Evolutionary conservation across 2,329 filamentous ascomycete species (phyloP).

Genomic region (Cytospora chrysosperma): DNA sequence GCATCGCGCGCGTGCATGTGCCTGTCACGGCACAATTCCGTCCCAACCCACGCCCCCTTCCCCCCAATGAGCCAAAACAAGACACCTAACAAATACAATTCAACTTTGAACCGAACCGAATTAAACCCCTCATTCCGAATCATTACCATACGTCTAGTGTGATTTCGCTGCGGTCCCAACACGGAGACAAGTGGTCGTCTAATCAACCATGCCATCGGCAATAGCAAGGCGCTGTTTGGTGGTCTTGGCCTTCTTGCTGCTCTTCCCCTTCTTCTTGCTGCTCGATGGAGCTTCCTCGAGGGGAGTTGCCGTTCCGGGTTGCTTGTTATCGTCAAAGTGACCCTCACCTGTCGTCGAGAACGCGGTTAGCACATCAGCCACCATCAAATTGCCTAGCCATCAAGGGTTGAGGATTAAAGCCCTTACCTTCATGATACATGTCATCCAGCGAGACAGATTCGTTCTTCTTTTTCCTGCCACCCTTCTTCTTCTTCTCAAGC

Average conservation of each 20-base stretch:
- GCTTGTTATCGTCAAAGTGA: constrained; percentile 89
- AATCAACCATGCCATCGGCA: constrained; percentile 57
- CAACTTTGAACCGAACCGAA: background rate
- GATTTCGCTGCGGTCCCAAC: background rate
- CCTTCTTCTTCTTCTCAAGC: constrained; percentile 63
- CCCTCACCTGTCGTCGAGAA: constrained; percentile 70
- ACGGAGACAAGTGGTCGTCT: background rate
- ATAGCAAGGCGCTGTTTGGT: constrained; percentile 67
- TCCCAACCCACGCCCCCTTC: too few relatives aligned
- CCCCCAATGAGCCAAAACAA: background rate
- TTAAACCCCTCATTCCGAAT: background rate
- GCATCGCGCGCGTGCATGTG: background rate
- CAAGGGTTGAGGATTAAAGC: background rate
- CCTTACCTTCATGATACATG: constrained; percentile 97
- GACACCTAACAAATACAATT: background rate
- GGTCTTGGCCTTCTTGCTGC: constrained; percentile 66
- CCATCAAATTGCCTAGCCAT: background rate
- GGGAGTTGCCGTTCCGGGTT: constrained; percentile 83
- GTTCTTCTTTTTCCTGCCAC: constrained; percentile 54
- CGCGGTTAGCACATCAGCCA: constrained; percentile 32
- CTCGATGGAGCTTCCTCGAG: constrained; percentile 53
- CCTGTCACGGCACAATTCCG: background rate
- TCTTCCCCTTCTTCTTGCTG: constrained; percentile 56
- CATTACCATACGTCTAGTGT: background rate
- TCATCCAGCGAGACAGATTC: constrained; percentile 73